Percentiles rank a stretch among this genome's conserved stretches.
Evolutionary conservation across 345 rosid genomes (phyloP).

Genomic region (Turnera subulata): DNA sequence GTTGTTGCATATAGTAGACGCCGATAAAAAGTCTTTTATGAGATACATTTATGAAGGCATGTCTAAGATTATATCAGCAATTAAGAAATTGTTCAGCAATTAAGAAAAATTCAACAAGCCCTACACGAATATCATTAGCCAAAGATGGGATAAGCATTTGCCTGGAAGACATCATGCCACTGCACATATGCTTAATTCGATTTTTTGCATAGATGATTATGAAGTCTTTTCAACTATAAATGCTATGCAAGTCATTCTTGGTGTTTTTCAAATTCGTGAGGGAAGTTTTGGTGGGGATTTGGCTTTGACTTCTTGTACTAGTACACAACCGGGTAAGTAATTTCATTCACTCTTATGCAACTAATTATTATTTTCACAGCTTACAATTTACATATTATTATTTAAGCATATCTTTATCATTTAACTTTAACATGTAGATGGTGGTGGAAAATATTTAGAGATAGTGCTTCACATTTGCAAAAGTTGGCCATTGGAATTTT

Average conservation of each 20-base stretch:
- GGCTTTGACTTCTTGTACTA: not conserved
- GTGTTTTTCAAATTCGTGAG: not conserved
- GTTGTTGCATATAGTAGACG: not conserved
- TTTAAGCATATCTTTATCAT: not conserved
- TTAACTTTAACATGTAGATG: not conserved
- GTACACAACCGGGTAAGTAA: not conserved
- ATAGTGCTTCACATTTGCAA: not conserved
- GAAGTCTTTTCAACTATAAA: not conserved
- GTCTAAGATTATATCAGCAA: not conserved
- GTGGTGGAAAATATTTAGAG: not conserved
- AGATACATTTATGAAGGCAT: not conserved
- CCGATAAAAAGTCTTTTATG: not conserved
- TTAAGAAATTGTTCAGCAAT: not conserved
- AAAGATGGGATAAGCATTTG: slow-evolving; percentile 2
- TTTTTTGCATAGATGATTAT: not conserved
- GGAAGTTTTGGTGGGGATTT: not conserved
- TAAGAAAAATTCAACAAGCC: not conserved
- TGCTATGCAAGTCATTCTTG: not conserved
- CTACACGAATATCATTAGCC: not conserved
- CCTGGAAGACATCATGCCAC: not conserved
- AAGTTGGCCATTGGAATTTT: too few species aligned
- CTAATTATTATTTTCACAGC: not conserved
- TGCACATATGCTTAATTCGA: not conserved
- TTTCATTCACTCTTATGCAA: not conserved
- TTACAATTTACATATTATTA: not conserved